These are phyloP conservation scores for Acorus gramineus DNA, from an alignment of 106 monocot genomes.

Conservation along the genomic window DNA sequence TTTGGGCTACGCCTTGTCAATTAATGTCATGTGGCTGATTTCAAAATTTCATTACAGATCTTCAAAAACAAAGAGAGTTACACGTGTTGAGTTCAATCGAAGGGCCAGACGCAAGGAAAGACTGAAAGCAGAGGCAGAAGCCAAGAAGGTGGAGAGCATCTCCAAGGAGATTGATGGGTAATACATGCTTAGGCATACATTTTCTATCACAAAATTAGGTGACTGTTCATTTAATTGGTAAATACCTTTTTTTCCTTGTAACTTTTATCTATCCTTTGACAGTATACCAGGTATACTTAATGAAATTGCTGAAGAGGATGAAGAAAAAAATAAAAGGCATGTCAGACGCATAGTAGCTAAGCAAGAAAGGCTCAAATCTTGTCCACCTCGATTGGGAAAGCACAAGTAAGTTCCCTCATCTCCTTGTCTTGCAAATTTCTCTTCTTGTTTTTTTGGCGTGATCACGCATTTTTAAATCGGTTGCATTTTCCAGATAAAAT, in stretches of 20 bases:
- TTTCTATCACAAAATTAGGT: background rate
- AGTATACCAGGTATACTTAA: constrained; percentile 70
- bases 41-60: constrained; percentile 18
- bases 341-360: constrained; percentile 53
- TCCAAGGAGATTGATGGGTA: constrained; percentile 84
- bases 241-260: background rate
- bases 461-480: no score
- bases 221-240: background rate
- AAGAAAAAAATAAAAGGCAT: constrained; percentile 64
- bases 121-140: constrained; percentile 55
- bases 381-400: constrained; percentile 90
- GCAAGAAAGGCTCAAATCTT: constrained; percentile 61
- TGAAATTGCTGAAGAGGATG: constrained; percentile 86
- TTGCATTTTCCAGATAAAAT: no score
- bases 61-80: constrained; percentile 54
- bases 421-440: no score
- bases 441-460: no score
- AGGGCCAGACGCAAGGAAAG: constrained; percentile 58
- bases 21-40: background rate
- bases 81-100: constrained; percentile 69
- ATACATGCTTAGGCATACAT: background rate
- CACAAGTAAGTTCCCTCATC: constrained; percentile 46
- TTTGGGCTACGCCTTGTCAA: no score
- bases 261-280: background rate
- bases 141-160: constrained; percentile 41